Evolutionary conservation across 495 filamentous ascomycete genomes (phyloP).

Genomic region (Glarea lozoyensis): DNA sequence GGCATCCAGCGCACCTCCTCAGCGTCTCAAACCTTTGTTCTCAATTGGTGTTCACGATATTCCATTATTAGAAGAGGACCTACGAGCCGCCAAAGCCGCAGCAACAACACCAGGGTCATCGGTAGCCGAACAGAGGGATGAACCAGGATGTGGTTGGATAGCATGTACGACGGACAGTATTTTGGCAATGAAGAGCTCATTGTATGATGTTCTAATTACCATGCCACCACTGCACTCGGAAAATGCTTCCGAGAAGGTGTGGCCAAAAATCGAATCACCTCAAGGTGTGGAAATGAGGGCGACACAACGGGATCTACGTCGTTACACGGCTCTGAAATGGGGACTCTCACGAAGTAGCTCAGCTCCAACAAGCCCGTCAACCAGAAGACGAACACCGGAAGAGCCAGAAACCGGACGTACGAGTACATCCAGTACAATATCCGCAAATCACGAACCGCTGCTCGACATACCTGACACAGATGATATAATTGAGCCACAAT

Average conservation of each 20-base stretch:
- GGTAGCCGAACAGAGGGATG: conserved; percentile 25
- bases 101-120: conserved; percentile 12
- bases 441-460: conserved; percentile 22
- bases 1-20: conserved; percentile 44
- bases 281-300: conserved; percentile 61
- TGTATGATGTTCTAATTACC: conserved; percentile 83
- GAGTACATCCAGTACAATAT: conserved; percentile 1
- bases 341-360: conserved; percentile 44
- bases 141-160: conserved; percentile 65
- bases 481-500: conserved; percentile 61
- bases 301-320: conserved; percentile 80
- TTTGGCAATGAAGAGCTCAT: conserved; percentile 68
- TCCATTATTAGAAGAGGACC: conserved; percentile 54
- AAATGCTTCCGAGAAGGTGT: conserved; percentile 47
- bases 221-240: conserved; percentile 59
- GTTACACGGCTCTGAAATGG: conserved; percentile 62
- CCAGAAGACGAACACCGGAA: conserved; percentile 4
- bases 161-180: conserved; percentile 94
- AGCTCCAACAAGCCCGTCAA: conserved; percentile 10
- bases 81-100: conserved; percentile 27
- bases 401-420: background rate
- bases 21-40: conserved; percentile 78
- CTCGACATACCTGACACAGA: conserved; percentile 29
- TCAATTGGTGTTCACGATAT: conserved; percentile 91
- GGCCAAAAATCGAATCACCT: conserved; percentile 66